phyloP scores from a whole-genome alignment of 2,329 filamentous ascomycete species.

The Cercospora nicotianae region DNA sequence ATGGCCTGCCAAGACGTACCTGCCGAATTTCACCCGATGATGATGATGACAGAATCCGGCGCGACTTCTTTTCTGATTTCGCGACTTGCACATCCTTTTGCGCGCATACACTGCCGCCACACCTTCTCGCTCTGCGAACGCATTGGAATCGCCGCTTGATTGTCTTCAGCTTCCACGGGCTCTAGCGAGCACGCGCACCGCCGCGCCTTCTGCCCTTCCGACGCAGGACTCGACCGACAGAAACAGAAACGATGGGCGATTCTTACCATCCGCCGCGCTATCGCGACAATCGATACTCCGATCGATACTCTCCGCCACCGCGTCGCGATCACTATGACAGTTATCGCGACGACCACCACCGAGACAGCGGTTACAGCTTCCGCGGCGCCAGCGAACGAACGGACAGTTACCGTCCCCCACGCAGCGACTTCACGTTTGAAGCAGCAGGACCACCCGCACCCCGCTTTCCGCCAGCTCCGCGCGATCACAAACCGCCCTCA shows the following conservation, averaged over 20 bases:
- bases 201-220: not conserved
- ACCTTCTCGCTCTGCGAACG: not conserved
- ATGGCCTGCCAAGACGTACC: constrained; percentile 5
- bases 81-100: not conserved
- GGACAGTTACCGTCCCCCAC: constrained; percentile 22
- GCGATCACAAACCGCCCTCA: constrained; percentile 8
- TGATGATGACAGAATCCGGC: constrained; percentile 10
- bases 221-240: not conserved
- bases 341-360: constrained; percentile 12
- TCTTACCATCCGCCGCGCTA: constrained; percentile 14
- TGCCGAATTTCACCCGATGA: not conserved
- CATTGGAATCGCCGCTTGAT: not conserved
- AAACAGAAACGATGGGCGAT: constrained; percentile 15
- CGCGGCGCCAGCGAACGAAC: constrained; percentile 25
- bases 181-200: not conserved
- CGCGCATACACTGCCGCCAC: not conserved
- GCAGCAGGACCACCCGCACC: constrained; percentile 25
- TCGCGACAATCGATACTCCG: constrained; percentile 1
- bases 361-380: constrained; percentile 28
- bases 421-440: constrained; percentile 31
- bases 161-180: not conserved
- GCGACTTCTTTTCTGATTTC: not conserved
- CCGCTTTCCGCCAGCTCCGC: constrained; percentile 27
- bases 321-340: constrained; percentile 13
- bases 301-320: not conserved